phyloP scores from a whole-genome alignment of 75 land plant species.

The Ceratopteris richardii region DNA sequence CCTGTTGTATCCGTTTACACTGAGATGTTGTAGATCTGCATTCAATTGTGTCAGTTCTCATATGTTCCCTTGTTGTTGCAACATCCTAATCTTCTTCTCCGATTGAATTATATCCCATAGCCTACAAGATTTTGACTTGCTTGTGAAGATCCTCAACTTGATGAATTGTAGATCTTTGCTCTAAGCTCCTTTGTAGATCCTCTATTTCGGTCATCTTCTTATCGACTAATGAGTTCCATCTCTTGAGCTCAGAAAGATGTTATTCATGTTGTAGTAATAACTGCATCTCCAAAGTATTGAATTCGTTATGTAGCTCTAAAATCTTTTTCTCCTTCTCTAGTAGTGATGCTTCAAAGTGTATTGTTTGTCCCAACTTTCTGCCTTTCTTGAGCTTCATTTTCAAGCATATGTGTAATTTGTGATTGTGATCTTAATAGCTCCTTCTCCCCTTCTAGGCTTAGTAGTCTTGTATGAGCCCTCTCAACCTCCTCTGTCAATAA shows the following conservation, averaged over 20 bases:
- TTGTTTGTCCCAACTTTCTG: constrained; percentile 53
- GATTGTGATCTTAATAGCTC: constrained; percentile 39
- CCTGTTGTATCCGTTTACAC: too few species aligned
- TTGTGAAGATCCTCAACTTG: constrained; percentile 87
- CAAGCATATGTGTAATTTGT: constrained; percentile 30
- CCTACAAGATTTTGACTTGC: constrained; percentile 96
- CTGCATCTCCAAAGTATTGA: constrained; percentile 67
- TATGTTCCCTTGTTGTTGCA: constrained; percentile 87
- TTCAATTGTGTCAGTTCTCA: constrained; percentile 94
- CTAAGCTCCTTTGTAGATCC: constrained; percentile 71
- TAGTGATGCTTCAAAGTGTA: constrained; percentile 74
- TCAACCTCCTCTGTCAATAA: constrained; percentile 97
- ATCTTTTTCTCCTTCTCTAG: constrained; percentile 90
- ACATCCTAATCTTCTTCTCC: constrained; percentile 98
- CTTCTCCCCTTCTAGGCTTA: constrained; percentile 94
- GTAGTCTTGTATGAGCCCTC: constrained; percentile 69
- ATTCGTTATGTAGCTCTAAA: constrained; percentile 83
- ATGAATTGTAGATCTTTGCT: constrained; percentile 77
- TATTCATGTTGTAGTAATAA: constrained; percentile 74
- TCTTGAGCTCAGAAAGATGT: constrained; percentile 69
- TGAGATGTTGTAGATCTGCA: constrained; percentile 37
- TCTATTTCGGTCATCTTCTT: constrained; percentile 72
- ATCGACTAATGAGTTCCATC: constrained; percentile 49
- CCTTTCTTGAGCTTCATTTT: constrained; percentile 28
- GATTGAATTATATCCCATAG: constrained; percentile 96